These are phyloP conservation scores for Pistacia vera DNA, from an alignment of 345 rosid genomes.

Conservation along the genomic window DNA sequence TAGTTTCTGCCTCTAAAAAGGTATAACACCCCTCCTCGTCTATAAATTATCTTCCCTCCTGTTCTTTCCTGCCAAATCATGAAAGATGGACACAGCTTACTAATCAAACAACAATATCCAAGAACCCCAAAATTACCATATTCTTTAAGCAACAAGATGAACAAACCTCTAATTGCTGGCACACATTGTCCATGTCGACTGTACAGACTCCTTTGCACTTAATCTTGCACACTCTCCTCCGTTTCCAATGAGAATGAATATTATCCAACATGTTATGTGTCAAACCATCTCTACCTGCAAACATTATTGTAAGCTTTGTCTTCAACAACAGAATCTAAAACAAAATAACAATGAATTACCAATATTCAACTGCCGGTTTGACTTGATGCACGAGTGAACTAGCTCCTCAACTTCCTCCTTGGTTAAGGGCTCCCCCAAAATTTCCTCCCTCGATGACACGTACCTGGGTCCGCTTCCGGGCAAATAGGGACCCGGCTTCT, in stretches of 20 bases:
- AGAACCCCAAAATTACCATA: neutral
- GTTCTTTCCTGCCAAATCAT: constrained; percentile 69
- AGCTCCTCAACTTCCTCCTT: constrained; percentile 66
- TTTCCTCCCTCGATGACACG: constrained; percentile 74
- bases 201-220: constrained; percentile 96
- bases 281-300: constrained; percentile 95
- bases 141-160: constrained; percentile 5
- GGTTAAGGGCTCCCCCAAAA: constrained; percentile 84
- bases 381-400: constrained; percentile 53
- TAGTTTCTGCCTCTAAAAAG: constrained; percentile 96
- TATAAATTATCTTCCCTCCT: constrained; percentile 84
- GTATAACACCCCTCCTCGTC: constrained; percentile 72
- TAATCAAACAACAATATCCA: neutral
- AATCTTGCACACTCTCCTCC: constrained; percentile 86
- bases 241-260: constrained; percentile 88
- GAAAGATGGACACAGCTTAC: neutral
- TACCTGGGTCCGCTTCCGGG: constrained; percentile 82
- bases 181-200: constrained; percentile 89
- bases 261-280: constrained; percentile 95
- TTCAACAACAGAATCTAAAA: neutral
- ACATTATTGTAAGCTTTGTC: neutral
- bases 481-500: constrained; percentile 78
- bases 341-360: constrained; percentile 39
- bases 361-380: constrained; percentile 81
- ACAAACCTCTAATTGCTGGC: constrained; percentile 84